A percentile compares a stretch with the other conserved stretches of the same genome.
These are phyloP conservation scores for Plasmodium inui DNA, from an alignment of 169 alveolate species.

Conservation along the genomic window DNA sequence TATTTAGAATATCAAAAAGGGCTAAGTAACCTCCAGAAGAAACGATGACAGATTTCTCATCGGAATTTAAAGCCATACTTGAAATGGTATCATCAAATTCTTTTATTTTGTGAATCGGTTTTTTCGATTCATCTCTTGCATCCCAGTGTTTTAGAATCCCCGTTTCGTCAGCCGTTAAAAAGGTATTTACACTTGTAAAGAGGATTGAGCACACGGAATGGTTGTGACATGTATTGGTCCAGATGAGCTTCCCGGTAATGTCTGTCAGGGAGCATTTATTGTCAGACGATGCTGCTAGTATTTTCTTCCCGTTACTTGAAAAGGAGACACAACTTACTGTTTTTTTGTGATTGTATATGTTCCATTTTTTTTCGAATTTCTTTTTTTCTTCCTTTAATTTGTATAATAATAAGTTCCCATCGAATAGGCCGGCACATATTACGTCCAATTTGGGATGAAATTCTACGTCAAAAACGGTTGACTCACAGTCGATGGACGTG, in stretches of 20 bases:
- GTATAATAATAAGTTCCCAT: constrained; percentile 66
- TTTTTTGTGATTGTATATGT: constrained; percentile 35
- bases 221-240: constrained; percentile 51
- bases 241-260: constrained; percentile 30
- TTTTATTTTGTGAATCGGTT: constrained; percentile 66
- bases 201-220: constrained; percentile 27
- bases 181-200: constrained; percentile 32
- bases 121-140: constrained; percentile 28
- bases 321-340: constrained; percentile 44
- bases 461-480: constrained; percentile 43
- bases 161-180: constrained; percentile 52
- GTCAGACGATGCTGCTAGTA: constrained; percentile 64
- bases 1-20: constrained; percentile 43
- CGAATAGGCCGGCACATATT: constrained; percentile 51
- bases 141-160: constrained; percentile 70
- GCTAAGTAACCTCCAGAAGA: constrained; percentile 51
- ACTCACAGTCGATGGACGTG: constrained; percentile 23
- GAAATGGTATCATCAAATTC: constrained; percentile 59
- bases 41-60: constrained; percentile 30
- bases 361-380: constrained; percentile 58
- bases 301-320: constrained; percentile 52
- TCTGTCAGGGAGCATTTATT: constrained; percentile 48
- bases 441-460: constrained; percentile 67
- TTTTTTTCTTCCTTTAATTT: constrained; percentile 50
- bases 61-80: constrained; percentile 24